A percentile compares a stretch with the other conserved stretches of the same genome.
Conservation (phyloP, 176 grass and related monocot species). For the Aegilops tauschii region DNA sequence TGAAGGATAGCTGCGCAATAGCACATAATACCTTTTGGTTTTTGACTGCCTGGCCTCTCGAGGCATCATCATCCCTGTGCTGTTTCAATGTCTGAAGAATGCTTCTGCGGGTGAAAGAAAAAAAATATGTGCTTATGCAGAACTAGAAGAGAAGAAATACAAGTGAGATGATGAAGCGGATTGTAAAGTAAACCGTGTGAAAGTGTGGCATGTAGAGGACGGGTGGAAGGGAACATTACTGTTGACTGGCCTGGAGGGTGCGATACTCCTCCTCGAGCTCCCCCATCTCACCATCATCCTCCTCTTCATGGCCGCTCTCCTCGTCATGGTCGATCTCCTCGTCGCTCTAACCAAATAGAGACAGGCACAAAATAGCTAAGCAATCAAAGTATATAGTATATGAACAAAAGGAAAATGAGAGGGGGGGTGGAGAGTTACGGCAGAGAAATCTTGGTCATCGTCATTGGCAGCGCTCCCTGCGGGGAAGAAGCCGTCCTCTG, state of each 20-base stretch:
- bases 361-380: background rate
- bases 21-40: background rate
- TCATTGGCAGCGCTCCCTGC: background rate
- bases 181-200: background rate
- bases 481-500: background rate
- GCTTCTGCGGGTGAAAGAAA: background rate
- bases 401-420: background rate
- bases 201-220: background rate
- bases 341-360: background rate
- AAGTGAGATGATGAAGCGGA: background rate
- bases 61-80: constrained; percentile 9
- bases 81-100: constrained; percentile 20
- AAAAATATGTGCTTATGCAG: background rate
- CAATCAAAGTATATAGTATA: background rate
- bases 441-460: background rate
- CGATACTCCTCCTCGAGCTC: constrained; percentile 28
- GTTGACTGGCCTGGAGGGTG: constrained; percentile 1
- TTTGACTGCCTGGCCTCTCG: constrained; percentile 13
- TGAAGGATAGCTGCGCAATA: background rate
- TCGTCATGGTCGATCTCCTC: background rate
- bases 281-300: background rate
- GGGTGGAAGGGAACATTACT: background rate
- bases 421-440: background rate
- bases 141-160: background rate
- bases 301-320: background rate